Conservation (phyloP, 108 stramenopile species). For the Pseudonitzschia pungens region DNA sequence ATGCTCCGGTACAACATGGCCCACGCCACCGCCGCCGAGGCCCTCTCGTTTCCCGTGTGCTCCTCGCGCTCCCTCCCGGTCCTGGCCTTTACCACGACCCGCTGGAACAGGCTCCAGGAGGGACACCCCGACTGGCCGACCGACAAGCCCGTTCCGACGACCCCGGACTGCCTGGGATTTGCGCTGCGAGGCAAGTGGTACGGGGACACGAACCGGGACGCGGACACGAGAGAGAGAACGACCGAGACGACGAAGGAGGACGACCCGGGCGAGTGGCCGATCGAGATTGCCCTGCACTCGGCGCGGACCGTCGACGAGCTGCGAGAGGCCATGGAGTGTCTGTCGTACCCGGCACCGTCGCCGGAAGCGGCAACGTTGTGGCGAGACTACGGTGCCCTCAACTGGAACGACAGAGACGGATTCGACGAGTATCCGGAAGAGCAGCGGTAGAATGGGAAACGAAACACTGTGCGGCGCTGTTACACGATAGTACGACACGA, state of each 20-base stretch:
- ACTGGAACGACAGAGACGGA: conserved; percentile 28
- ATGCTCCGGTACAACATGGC: conserved; percentile 41
- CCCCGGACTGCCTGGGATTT: conserved; percentile 39
- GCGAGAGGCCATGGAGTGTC: conserved; percentile 19
- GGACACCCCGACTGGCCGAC: conserved; percentile 4
- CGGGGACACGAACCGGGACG: background rate
- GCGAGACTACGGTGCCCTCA: conserved; percentile 22
- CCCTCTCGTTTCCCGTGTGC: conserved; percentile 28
- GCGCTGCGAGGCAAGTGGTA: conserved; percentile 13
- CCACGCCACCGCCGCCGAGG: conserved; percentile 33
- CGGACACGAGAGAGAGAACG: too few relatives aligned
- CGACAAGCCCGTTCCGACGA: conserved; percentile 4
- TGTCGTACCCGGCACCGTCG: conserved; percentile 6
- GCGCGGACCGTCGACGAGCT: conserved; percentile 40
- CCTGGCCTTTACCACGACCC: conserved; percentile 40
- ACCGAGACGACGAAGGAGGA: background rate
- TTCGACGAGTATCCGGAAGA: conserved; percentile 44
- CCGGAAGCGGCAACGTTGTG: background rate
- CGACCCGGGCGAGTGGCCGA: conserved; percentile 7
- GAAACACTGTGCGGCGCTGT: too few relatives aligned
- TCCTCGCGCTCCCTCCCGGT: conserved; percentile 21
- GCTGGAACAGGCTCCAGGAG: conserved; percentile 38
- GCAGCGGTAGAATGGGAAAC: background rate
- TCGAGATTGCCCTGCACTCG: conserved; percentile 40
- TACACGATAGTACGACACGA: too few relatives aligned